These are phyloP conservation scores for Lachnellula occidentalis DNA, from an alignment of 2,329 filamentous ascomycete species.

Conservation along the genomic window DNA sequence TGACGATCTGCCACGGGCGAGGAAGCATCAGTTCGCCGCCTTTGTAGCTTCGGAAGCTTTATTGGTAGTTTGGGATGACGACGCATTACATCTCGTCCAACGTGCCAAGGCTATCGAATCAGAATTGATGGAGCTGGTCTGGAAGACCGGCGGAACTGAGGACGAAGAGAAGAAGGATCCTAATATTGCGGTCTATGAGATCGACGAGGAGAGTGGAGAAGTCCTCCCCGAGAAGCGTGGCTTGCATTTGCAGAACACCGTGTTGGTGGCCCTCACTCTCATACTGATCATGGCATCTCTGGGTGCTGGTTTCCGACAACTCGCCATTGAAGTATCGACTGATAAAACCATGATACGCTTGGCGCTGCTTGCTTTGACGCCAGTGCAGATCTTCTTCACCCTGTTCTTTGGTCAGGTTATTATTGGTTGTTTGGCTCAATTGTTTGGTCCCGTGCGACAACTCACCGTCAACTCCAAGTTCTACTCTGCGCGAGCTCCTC, in stretches of 20 bases:
- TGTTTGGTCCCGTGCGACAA: conserved; percentile 69
- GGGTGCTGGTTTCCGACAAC: conserved; percentile 63
- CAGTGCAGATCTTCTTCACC: conserved; percentile 74
- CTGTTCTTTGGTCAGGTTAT: conserved; percentile 78
- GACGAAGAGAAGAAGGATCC: conserved; percentile 49
- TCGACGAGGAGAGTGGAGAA: conserved; percentile 69
- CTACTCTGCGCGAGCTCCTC: conserved; percentile 68
- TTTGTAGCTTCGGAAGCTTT: conserved; percentile 68
- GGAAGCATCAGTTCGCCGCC: conserved; percentile 76
- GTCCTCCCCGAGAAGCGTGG: conserved; percentile 58
- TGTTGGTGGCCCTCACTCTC: conserved; percentile 62
- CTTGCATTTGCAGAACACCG: conserved; percentile 64
- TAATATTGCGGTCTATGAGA: conserved; percentile 45
- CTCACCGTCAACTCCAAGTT: conserved; percentile 73
- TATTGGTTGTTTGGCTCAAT: conserved; percentile 67
- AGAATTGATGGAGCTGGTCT: conserved; percentile 72
- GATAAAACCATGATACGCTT: conserved; percentile 59
- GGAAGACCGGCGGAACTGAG: conserved; percentile 53
- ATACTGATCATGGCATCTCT: conserved; percentile 59
- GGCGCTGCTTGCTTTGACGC: conserved; percentile 59
- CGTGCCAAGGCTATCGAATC: conserved; percentile 68
- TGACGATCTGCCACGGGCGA: conserved; percentile 62
- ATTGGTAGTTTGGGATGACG: conserved; percentile 78
- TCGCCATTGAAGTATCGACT: conserved; percentile 63
- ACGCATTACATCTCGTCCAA: conserved; percentile 63